These are phyloP conservation scores for Yamadazyma atmosphaerica DNA, from an alignment of 1,139 yeast genomes.

Conservation along the genomic window DNA sequence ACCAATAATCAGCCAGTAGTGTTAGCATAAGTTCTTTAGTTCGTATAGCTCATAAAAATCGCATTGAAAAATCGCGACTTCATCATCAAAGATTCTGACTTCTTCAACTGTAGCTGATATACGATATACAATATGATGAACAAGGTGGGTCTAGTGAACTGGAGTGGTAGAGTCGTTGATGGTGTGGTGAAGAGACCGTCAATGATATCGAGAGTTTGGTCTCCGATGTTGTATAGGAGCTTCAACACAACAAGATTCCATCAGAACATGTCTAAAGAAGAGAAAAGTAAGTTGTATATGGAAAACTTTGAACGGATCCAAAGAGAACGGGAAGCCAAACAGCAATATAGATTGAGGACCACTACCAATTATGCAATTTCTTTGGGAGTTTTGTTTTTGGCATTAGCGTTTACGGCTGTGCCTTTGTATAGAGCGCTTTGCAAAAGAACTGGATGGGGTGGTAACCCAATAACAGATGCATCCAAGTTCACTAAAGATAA, in stretches of 20 bases:
- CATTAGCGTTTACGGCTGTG: conserved; percentile 87
- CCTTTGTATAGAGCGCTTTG: conserved; percentile 92
- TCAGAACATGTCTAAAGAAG: conserved; percentile 10
- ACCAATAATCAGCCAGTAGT: background rate
- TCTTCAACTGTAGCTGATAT: no score
- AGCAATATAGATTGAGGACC: conserved; percentile 41
- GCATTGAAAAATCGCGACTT: no score
- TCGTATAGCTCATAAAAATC: no score
- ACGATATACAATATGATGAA: background rate
- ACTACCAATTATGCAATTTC: conserved; percentile 75
- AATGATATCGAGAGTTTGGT: no score
- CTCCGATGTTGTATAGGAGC: no score
- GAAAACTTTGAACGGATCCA: conserved; percentile 16
- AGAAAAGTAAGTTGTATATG: conserved; percentile 17
- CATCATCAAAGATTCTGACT: no score
- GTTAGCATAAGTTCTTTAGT: background rate
- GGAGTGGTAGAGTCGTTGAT: background rate
- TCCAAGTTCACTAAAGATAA: conserved; percentile 82
- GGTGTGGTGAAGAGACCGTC: no score
- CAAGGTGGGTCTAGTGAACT: background rate
- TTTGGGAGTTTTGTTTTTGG: conserved; percentile 68
- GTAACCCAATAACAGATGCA: conserved; percentile 87
- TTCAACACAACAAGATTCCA: background rate
- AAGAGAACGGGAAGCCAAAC: conserved; percentile 29
- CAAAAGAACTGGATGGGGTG: conserved; percentile 95